phyloP scores from a whole-genome alignment of 202 grass and related monocot genomes.

The Schoenoplectus tabernaemontani region DNA sequence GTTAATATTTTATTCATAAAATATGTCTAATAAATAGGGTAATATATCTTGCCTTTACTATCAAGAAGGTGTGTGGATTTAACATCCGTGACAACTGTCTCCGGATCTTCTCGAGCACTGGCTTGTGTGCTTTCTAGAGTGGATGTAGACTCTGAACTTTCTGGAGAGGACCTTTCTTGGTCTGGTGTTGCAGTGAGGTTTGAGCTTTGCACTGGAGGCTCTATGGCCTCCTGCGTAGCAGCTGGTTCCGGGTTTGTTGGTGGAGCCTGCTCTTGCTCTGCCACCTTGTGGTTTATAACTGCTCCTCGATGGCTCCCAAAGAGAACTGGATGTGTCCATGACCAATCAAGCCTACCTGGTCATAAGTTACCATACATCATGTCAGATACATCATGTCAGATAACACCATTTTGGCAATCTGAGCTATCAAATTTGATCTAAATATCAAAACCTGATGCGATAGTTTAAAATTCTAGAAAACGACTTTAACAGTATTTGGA shows the following conservation, averaged over 20 bases:
- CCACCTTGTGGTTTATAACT: conserved; percentile 10
- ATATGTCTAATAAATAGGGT: neutral
- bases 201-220: neutral
- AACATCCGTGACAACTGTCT: neutral
- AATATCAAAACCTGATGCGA: neutral
- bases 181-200: conserved; percentile 6
- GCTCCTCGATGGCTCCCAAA: conserved; percentile 12
- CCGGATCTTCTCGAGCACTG: neutral
- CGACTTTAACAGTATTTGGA: neutral
- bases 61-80: neutral
- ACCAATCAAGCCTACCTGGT: neutral
- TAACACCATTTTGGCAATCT: neutral
- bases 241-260: neutral
- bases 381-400: neutral
- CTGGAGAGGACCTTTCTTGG: neutral
- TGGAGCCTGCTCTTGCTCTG: neutral
- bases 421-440: neutral
- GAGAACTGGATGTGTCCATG: neutral
- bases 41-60: conserved; percentile 9
- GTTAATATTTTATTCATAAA: conserved; percentile 1
- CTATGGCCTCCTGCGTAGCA: neutral
- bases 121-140: conserved; percentile 6
- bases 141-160: neutral
- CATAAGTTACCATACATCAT: neutral
- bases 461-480: neutral